Conservation (phyloP, 148 eudicot species). For the Cornus controversa region DNA sequence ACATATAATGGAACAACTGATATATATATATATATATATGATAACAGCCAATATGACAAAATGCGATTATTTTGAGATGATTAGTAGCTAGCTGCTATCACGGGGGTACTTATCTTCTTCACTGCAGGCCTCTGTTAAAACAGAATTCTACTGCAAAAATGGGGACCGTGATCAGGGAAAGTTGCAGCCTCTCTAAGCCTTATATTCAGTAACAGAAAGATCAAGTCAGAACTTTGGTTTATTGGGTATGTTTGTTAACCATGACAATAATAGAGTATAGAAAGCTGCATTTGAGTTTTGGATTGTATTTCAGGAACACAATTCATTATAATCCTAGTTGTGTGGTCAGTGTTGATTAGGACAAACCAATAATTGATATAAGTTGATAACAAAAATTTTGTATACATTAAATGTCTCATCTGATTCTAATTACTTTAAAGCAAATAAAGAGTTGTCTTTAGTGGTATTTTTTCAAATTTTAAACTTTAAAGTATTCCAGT, state of each 20-base stretch:
- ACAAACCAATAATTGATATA: too few species aligned
- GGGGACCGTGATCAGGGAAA: neutral
- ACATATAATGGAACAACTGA: neutral
- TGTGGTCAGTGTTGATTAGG: too few species aligned
- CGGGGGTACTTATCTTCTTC: neutral
- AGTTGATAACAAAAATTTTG: too few species aligned
- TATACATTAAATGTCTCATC: too few species aligned
- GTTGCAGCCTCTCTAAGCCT: neutral
- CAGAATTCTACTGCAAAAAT: neutral
- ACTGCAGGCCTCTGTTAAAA: neutral
- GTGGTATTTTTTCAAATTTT: too few species aligned
- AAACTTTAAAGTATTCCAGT: too few species aligned
- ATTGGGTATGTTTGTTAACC: neutral
- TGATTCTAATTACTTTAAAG: too few species aligned
- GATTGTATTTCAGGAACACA: too few species aligned
- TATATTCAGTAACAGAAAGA: neutral
- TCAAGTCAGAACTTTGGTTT: neutral
- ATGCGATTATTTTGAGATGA: slow-evolving; percentile 25
- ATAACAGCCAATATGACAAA: neutral
- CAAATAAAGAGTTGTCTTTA: too few species aligned
- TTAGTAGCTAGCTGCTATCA: slow-evolving; percentile 14
- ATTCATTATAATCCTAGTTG: neutral
- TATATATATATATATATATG: too few species aligned
- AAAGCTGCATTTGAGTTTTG: neutral
- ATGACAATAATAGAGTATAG: too few species aligned